Percentiles rank a stretch among this genome's conserved stretches.
phyloP scores from a whole-genome alignment of 2,329 filamentous ascomycete genomes.

The Beauveria asiatica region DNA sequence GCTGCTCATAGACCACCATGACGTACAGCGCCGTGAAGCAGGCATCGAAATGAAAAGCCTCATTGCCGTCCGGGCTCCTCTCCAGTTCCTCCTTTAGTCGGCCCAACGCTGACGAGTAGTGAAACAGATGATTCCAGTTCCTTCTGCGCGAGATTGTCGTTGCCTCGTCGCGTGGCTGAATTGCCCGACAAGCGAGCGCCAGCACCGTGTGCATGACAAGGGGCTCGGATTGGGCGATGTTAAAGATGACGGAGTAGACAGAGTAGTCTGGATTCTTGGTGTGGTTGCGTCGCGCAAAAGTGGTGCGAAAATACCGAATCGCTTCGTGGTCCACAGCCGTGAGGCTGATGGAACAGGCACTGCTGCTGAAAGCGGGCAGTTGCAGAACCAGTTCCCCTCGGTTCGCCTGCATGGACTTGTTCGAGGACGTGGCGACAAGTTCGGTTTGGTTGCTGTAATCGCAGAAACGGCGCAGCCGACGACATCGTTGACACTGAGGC shows the following conservation, averaged over 20 bases:
- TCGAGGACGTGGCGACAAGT: conserved; percentile 6
- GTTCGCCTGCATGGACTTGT: neutral
- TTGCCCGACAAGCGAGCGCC: conserved; percentile 24
- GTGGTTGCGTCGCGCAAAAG: conserved; percentile 26
- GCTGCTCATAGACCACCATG: conserved; percentile 30
- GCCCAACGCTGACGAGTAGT: conserved; percentile 24
- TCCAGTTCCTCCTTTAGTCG: conserved; percentile 23
- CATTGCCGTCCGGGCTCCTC: conserved; percentile 11
- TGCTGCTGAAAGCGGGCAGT: conserved; percentile 12
- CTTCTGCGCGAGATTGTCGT: conserved; percentile 2
- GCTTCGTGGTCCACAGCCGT: conserved; percentile 25
- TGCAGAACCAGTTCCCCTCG: neutral
- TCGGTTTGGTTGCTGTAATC: conserved; percentile 19
- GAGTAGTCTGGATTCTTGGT: conserved; percentile 29
- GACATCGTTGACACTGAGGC: conserved; percentile 20
- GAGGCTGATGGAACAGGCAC: conserved; percentile 19
- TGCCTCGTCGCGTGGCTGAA: conserved; percentile 18
- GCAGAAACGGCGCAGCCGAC: conserved; percentile 19
- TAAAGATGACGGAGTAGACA: conserved; percentile 27
- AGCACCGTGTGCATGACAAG: conserved; percentile 30
- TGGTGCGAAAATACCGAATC: conserved; percentile 27
- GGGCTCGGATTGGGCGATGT: conserved; percentile 22
- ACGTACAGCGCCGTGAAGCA: conserved; percentile 25
- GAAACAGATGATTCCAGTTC: conserved; percentile 16
- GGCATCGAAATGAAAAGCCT: conserved; percentile 20